Base-by-base conservation (phyloP, 202 grass and related monocot genomes). In the Schoenoplectus triqueter region DNA sequence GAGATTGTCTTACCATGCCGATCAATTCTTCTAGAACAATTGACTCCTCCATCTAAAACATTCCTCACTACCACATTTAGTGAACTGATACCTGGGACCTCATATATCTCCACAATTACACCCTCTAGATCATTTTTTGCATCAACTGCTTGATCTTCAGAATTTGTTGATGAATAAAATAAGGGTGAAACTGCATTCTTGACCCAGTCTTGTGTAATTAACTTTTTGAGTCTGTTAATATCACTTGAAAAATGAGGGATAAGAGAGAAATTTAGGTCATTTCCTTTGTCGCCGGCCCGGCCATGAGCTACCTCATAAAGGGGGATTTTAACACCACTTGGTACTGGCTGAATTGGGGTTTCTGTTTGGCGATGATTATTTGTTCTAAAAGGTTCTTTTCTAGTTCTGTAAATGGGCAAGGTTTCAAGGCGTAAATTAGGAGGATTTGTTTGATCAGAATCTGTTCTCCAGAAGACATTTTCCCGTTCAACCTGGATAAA, bases 21-120 rank as follows among this genome's bases (percentile, higher is more conserved):
- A 75, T 98, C 95, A 81, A 98, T 95, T 80, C 95, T 89, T 84
- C 95, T 91, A 2, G 95, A 95, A 78, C 91, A 98, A 85, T 95
- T 95, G 5, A 98, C 92, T 0, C 95, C 92, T 17, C 95, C 95
- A 66, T 98, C 95, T 1, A 98, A 84, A 68, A 95, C 94, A 88
- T 93, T 98, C 64, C 88, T 89, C 72, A 89, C 89, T 56, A 95
- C 89, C 61, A 98, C 82, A 72, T 98, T 95, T 47, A 98, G 59
- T 20, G 95, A 87, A 69, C 88, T 89, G 60, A 98, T 93, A 18
- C 92, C 92, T 21, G 83, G 85, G 75, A 90, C 91, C 18, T 90
- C 85, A 65, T 95, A 95, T 14, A 98, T 98, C 82, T 98, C 95
- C 49, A 98, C 88, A 2, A 1, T 56, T 7, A 97, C 90, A 41